Evolutionary conservation across 2,329 filamentous ascomycete species (phyloP), one percentile per base, ranked within the genome.

Genomic region (Byssoonygena ceratinophila): DNA sequence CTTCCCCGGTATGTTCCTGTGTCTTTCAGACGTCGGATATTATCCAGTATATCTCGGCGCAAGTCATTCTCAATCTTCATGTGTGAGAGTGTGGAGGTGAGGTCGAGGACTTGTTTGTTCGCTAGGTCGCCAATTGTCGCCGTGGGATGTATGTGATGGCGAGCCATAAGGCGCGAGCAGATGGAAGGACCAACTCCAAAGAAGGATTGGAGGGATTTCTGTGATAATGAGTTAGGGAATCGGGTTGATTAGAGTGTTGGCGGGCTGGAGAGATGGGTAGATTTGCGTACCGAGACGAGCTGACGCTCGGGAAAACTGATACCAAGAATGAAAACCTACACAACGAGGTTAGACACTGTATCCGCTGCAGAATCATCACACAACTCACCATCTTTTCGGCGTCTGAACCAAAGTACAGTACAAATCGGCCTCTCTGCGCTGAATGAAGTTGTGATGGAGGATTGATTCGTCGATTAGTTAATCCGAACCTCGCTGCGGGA

Each of bases 1-100:
- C 86, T 83, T 59, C 92, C 92, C 50, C 92, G 77, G 66, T 94
- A 94, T 3, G 84, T 83, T 46, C 90, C 90, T 74, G 95, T 96
- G 63, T 96, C 90, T 66, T 85, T 87, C 68, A 98, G 64, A 55
- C 91, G 76, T 66, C 77, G 77, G 60, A 98, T 94, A 64, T 97
- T 92, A 46, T 95, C 87, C 62, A 84, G 78, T 34, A 96, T 72
- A 54, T 87, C 74, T 65, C 85, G 80, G 63, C 82, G 76, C 58
- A 94, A 76, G 63, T 97, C 90, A 68, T 85, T 94, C 69, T 96
- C 92, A 62, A 97, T 87, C 55, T 85, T 94, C 87, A 98, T 90
- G 51, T 82, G 83, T 14, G 88, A 87, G 37, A 98, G 76, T 64
- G 94, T 87, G 47, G 85, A 85, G 20, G 85, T 92, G 55, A 98